phyloP scores from a whole-genome alignment of 257 asterid species.

The Solanum paucissectum region DNA sequence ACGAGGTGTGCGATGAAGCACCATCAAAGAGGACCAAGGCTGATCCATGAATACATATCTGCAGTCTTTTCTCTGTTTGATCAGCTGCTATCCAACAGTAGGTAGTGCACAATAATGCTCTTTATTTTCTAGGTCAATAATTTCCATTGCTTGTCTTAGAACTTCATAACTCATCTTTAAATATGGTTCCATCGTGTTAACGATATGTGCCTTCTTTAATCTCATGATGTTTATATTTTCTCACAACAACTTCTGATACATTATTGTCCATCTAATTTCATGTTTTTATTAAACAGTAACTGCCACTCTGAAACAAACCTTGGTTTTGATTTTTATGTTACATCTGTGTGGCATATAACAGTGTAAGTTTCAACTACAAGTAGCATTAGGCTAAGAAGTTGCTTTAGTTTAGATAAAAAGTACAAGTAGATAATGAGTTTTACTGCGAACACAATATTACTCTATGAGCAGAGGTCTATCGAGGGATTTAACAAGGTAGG shows the following conservation, averaged over 20 bases:
- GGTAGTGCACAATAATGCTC: not conserved
- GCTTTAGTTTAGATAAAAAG: not conserved
- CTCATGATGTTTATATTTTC: not conserved
- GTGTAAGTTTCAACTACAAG: not conserved
- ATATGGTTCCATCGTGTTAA: no score
- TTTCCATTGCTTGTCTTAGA: not conserved
- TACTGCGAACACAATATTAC: no score
- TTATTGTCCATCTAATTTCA: not conserved
- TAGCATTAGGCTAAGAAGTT: not conserved
- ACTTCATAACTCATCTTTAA: not conserved
- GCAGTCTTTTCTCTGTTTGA: not conserved
- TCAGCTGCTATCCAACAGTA: not conserved
- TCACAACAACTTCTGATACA: not conserved
- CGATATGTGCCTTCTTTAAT: not conserved
- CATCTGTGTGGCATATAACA: not conserved
- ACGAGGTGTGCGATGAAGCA: not conserved
- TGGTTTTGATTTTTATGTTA: not conserved
- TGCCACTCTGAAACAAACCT: not conserved
- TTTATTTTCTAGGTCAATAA: not conserved
- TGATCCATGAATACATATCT: not conserved
- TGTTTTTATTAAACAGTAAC: not conserved
- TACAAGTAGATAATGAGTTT: not conserved
- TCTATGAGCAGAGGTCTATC: not conserved
- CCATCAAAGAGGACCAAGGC: not conserved
- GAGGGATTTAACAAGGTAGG: no score